Percentiles rank a stretch among this genome's conserved stretches.
phyloP scores from a whole-genome alignment of 2,329 filamentous ascomycete genomes.

The Aspergillus ustus region DNA sequence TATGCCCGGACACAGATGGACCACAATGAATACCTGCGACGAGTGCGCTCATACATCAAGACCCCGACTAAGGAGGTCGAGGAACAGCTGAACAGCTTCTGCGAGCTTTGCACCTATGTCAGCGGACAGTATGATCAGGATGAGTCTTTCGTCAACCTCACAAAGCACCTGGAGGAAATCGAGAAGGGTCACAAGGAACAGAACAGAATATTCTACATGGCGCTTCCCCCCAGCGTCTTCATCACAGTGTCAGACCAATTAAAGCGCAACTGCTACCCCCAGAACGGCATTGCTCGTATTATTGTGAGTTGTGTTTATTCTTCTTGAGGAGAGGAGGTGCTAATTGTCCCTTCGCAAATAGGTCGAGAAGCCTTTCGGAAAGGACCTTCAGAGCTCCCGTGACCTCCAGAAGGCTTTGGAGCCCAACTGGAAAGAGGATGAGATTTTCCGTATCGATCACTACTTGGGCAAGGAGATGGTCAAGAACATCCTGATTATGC shows the following conservation, averaged over 20 bases:
- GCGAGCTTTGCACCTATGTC: slow-evolving; percentile 84
- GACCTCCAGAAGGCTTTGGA: slow-evolving; percentile 93
- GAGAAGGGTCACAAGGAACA: slow-evolving; percentile 82
- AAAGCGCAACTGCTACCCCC: slow-evolving; percentile 96
- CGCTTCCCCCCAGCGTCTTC: slow-evolving; percentile 95
- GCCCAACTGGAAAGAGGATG: slow-evolving; percentile 98
- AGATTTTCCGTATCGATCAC: slow-evolving; percentile 99
- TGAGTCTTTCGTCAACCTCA: slow-evolving; percentile 85
- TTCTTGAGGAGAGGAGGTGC: slow-evolving; percentile 9
- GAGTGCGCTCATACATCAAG: slow-evolving; percentile 98
- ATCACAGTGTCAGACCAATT: slow-evolving; percentile 96
- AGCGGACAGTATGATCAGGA: slow-evolving; percentile 98
- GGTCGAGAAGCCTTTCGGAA: slow-evolving; percentile 99
- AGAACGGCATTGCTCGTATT: slow-evolving; percentile 86
- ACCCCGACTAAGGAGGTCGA: slow-evolving; percentile 96
- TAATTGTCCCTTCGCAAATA: slow-evolving; percentile 45
- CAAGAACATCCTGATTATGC: slow-evolving; percentile 97
- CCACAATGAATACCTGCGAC: slow-evolving; percentile 89
- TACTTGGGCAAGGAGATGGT: slow-evolving; percentile 99
- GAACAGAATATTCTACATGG: slow-evolving; percentile 99
- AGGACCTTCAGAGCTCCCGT: slow-evolving; percentile 91
- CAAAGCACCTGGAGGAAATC: slow-evolving; percentile 81
- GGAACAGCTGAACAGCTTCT: slow-evolving; percentile 91
- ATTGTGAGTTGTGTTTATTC: slow-evolving; percentile 67
- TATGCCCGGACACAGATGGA: slow-evolving; percentile 99